Base-by-base conservation (phyloP, 2,329 filamentous ascomycete genomes). In the Calonectria honghensis region DNA sequence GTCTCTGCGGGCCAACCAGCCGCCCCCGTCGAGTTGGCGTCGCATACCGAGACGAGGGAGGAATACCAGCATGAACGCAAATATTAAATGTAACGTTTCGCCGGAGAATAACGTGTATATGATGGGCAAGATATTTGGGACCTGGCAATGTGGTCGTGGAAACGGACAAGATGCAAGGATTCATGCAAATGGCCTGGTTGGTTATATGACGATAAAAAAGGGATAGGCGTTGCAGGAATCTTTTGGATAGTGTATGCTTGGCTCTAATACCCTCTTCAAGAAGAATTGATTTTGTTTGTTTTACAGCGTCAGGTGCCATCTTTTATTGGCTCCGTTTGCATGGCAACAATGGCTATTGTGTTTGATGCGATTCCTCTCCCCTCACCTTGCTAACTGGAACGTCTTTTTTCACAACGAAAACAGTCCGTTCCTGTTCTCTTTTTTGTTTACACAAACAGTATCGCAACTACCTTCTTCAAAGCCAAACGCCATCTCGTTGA, bases 11-110 rank as follows among this genome's bases (percentile, higher is more conserved):
- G 86, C n/a, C 83, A 85, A 66, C 87, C 86, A 77, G 81, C 80
- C 1, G 88, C 87, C 70, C 77, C 87, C 0, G 83, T 84, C 0
- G 89, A 89, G 70, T 75, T 91, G 32, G 73, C 88, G 4, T 86
- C 89, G 3, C 89, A 90, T 73, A 80, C 79, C 11, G 89, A 91
- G 83, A 87, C 86, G 2, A 79, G 75, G 0, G 89, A 89, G 76
- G 89, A 90, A 80, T 81, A 89, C 75, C 75, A 73, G 35, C 37
- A 29, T 20, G 70, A 72, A 16, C 72, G 61, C 35, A 73, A 73
- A 35, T 70, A 73, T 35, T 73, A 13, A 73, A 37, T 24, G 24
- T 4, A 31, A 24, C 41, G 27, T 18, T 24, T 57, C 18, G 32
- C 3, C 18, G 32, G 18, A 16, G 24, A 27, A 24, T 39, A 6